Percentiles rank a stretch among this genome's conserved stretches.
Conservation (phyloP, 768 basidiomycete genomes). For the Lentinula edodes region DNA sequence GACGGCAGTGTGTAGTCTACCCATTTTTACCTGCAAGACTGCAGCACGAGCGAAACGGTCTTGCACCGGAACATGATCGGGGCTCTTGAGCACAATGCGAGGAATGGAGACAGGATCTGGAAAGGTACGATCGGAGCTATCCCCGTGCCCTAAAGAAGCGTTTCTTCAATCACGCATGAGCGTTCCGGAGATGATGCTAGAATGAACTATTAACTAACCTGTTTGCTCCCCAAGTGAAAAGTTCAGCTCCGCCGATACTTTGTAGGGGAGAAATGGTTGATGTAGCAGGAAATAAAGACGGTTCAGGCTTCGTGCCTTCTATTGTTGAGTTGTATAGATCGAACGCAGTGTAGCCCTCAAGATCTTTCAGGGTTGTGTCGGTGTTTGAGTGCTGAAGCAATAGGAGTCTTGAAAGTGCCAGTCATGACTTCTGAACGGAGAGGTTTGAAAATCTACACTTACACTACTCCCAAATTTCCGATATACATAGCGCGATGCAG, state of each 20-base stretch:
- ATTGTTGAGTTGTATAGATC: conserved; percentile 92
- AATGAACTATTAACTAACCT: conserved; percentile 1
- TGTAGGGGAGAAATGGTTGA: not conserved
- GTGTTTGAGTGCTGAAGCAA: conserved; percentile 72
- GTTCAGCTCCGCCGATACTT: conserved; percentile 35
- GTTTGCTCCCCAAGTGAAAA: conserved; percentile 47
- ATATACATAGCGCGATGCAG: conserved; percentile 82
- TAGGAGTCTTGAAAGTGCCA: conserved; percentile 45
- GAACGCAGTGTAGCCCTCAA: conserved; percentile 86
- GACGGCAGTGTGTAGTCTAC: conserved; percentile 81
- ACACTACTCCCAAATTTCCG: conserved; percentile 72
- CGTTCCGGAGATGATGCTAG: not conserved
- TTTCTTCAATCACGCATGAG: conserved; percentile 46
- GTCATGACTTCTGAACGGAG: conserved; percentile 4
- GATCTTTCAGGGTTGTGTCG: conserved; percentile 69
- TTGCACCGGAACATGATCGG: conserved; percentile 18
- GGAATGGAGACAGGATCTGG: conserved; percentile 72
- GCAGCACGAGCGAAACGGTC: conserved; percentile 58
- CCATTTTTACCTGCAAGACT: conserved; percentile 71
- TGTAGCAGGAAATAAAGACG: not conserved
- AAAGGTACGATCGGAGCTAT: conserved; percentile 68
- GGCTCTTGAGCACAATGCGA: not conserved
- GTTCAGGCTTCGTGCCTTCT: conserved; percentile 59
- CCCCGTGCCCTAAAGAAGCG: conserved; percentile 81
- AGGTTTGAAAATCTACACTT: conserved; percentile 19